A percentile compares a stretch with the other conserved stretches of the same genome.
Conservation (phyloP, 495 filamentous ascomycete species). For the Terfezia claveryi region DNA sequence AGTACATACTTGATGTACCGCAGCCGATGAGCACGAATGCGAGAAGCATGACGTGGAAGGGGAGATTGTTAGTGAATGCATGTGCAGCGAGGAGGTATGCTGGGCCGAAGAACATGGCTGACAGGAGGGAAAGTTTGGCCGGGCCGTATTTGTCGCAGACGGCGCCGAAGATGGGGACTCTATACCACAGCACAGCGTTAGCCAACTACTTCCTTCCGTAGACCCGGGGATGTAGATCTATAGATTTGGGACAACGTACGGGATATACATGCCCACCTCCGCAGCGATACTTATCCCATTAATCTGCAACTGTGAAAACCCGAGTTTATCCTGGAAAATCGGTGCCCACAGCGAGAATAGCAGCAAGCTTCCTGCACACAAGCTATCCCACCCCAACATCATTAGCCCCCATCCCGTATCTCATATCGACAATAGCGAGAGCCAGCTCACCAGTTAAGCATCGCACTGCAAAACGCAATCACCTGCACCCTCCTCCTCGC, state of each 20-base stretch:
- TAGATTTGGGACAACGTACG: constrained; percentile 10
- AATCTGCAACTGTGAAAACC: constrained; percentile 74
- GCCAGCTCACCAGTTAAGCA: background rate
- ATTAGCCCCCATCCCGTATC: background rate
- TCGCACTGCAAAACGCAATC: background rate
- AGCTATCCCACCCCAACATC: constrained; percentile 11
- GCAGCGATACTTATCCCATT: constrained; percentile 71
- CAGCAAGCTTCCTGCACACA: constrained; percentile 68
- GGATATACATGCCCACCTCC: constrained; percentile 69
- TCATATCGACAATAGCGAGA: background rate
- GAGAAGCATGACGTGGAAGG: constrained; percentile 60
- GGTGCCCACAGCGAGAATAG: constrained; percentile 83
- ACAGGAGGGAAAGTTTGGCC: constrained; percentile 45
- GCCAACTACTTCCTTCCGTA: too few species aligned
- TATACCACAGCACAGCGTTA: background rate
- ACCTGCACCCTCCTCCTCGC: background rate
- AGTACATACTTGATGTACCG: constrained; percentile 69
- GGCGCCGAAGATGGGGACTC: constrained; percentile 66
- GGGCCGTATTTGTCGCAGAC: constrained; percentile 75
- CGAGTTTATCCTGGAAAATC: constrained; percentile 58
- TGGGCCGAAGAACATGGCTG: constrained; percentile 47
- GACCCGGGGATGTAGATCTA: too few species aligned
- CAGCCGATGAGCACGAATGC: constrained; percentile 63
- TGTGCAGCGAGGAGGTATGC: constrained; percentile 72
- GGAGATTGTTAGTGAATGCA: constrained; percentile 47